phyloP scores from a whole-genome alignment of 2,329 filamentous ascomycete species.

The Claviceps capensis region DNA sequence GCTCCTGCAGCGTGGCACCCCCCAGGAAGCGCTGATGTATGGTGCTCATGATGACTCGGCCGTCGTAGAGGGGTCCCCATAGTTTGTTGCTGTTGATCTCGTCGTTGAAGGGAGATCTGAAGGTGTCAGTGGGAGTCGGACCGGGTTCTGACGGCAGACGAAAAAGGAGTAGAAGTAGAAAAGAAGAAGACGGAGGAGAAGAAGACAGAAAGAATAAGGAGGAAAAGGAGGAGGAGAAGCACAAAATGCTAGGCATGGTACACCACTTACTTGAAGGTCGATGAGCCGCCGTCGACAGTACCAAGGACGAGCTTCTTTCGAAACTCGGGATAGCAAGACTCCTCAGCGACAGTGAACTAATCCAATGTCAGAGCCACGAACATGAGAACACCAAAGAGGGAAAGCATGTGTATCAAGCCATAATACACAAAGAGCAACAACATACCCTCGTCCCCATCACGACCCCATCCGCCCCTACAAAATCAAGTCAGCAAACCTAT shows the following conservation, averaged over 20 bases:
- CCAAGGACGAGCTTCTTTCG: constrained; percentile 27
- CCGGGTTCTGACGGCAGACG: no score
- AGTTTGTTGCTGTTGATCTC: constrained; percentile 22
- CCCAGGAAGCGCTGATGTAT: constrained; percentile 26
- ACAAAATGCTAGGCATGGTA: background rate
- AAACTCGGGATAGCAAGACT: constrained; percentile 27
- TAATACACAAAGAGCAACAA: background rate
- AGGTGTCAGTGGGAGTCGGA: background rate
- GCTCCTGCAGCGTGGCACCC: constrained; percentile 29
- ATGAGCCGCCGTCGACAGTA: constrained; percentile 28
- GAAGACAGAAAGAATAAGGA: background rate
- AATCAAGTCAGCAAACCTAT: background rate
- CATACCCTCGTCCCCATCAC: constrained; percentile 30
- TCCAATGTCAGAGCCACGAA: background rate
- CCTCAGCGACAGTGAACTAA: constrained; percentile 29
- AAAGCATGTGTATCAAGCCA: background rate
- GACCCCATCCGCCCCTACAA: constrained; percentile 25
- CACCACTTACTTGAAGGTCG: constrained; percentile 29
- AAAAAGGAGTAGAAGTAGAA: background rate
- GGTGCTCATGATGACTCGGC: constrained; percentile 25
- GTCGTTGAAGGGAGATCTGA: constrained; percentile 29
- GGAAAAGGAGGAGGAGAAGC: background rate
- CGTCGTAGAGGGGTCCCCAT: constrained; percentile 31
- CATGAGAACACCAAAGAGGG: background rate
- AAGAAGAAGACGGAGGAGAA: background rate